These are phyloP conservation scores for Aschersonia sp. DNA, from an alignment of 2,329 filamentous ascomycete genomes.

Conservation along the genomic window DNA sequence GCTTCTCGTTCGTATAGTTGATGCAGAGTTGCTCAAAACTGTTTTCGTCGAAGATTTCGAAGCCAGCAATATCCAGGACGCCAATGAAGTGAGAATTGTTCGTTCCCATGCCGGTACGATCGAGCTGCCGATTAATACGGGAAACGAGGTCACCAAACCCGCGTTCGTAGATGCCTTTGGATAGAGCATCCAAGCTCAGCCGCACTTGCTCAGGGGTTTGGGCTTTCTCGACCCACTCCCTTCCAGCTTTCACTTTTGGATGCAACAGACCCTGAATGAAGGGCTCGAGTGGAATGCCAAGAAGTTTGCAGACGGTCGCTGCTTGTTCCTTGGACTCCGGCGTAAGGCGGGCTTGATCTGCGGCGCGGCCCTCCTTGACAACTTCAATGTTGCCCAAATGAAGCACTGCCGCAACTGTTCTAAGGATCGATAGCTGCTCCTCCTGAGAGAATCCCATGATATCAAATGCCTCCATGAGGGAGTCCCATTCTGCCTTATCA, in stretches of 20 bases:
- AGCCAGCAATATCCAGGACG: constrained; percentile 95
- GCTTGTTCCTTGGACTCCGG: constrained; percentile 63
- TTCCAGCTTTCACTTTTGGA: constrained; percentile 84
- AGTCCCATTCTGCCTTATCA: constrained; percentile 80
- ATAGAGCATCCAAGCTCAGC: constrained; percentile 74
- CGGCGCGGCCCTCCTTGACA: constrained; percentile 77
- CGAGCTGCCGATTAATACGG: constrained; percentile 82
- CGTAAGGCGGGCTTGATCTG: constrained; percentile 76
- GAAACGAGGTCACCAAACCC: constrained; percentile 86
- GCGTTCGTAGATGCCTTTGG: constrained; percentile 96
- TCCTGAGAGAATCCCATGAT: constrained; percentile 86
- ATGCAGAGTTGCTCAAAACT: constrained; percentile 99
- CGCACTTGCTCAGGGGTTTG: constrained; percentile 95
- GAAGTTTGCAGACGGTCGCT: constrained; percentile 64
- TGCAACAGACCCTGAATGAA: constrained; percentile 85
- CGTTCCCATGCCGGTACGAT: constrained; percentile 66
- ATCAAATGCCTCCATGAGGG: constrained; percentile 79
- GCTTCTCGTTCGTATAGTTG: constrained; percentile 98
- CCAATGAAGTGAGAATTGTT: constrained; percentile 95
- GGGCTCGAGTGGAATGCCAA: constrained; percentile 71
- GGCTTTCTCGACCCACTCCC: constrained; percentile 97
- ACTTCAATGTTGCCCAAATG: constrained; percentile 89
- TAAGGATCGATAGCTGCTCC: constrained; percentile 71
- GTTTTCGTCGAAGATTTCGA: constrained; percentile 97
- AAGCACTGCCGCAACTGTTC: constrained; percentile 79